These are phyloP conservation scores for Pleurotus eryngii DNA, from an alignment of 768 basidiomycete species.

Conservation along the genomic window DNA sequence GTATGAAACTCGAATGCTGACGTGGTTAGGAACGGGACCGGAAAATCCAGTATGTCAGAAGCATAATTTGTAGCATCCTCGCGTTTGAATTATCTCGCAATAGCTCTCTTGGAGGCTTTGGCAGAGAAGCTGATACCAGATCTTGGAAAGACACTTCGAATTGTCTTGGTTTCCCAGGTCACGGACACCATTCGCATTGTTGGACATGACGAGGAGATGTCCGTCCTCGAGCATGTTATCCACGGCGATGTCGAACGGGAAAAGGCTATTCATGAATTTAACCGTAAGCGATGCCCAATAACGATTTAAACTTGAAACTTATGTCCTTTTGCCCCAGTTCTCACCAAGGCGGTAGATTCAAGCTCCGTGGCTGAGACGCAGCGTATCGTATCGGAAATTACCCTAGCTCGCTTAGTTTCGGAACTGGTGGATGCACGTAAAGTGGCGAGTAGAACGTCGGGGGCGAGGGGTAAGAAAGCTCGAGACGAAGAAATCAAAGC, in stretches of 20 bases:
- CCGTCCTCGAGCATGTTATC: slow-evolving; percentile 39
- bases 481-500: slow-evolving; percentile 46
- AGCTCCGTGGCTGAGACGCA: slow-evolving; percentile 15
- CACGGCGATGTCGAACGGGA: slow-evolving; percentile 37
- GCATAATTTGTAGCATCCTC: no score
- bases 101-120: slow-evolving; percentile 35
- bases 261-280: slow-evolving; percentile 24
- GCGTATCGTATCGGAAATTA: slow-evolving; percentile 25
- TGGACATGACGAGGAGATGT: slow-evolving; percentile 16
- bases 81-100: background rate
- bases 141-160: slow-evolving; percentile 35
- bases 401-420: slow-evolving; percentile 24
- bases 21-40: slow-evolving; percentile 8
- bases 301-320: slow-evolving; percentile 3
- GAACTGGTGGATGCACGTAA: slow-evolving; percentile 31
- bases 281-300: slow-evolving; percentile 17
- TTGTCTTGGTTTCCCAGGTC: slow-evolving; percentile 43
- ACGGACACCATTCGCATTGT: slow-evolving; percentile 19
- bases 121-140: slow-evolving; percentile 46
- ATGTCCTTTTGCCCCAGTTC: slow-evolving; percentile 6
- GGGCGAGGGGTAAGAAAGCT: slow-evolving; percentile 55
- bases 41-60: slow-evolving; percentile 9
- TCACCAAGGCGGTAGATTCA: slow-evolving; percentile 26
- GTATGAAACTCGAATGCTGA: no score
- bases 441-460: slow-evolving; percentile 49